Conservation (phyloP, 1,284 basidiomycete genomes). For the Phenoliferia sp. region DNA sequence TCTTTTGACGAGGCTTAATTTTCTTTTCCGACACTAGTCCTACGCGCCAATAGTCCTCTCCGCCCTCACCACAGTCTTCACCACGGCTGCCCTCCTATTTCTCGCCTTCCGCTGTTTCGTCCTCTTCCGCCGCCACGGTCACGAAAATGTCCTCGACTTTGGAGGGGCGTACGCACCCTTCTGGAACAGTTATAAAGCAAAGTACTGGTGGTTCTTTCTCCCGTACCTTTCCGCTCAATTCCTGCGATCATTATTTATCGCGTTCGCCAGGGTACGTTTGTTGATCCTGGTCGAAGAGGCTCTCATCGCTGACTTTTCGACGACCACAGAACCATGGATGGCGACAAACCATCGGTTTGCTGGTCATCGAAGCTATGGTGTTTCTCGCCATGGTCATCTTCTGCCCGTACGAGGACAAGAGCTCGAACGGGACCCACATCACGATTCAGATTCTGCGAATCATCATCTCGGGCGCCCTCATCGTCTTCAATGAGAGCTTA, state of each 20-base stretch:
- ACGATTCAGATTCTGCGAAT: constrained; percentile 62
- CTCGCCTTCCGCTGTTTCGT: constrained; percentile 44
- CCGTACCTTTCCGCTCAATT: constrained; percentile 45
- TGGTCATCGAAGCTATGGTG: constrained; percentile 62
- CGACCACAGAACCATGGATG: constrained; percentile 50
- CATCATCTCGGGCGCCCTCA: constrained; percentile 57
- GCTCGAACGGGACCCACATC: constrained; percentile 46
- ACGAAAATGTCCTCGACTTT: constrained; percentile 41
- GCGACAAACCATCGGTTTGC: constrained; percentile 64
- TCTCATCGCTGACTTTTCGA: neutral
- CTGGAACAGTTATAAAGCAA: constrained; percentile 43
- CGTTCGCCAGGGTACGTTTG: constrained; percentile 54
- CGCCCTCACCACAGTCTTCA: constrained; percentile 55
- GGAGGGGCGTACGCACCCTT: constrained; percentile 46
- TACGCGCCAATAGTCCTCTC: constrained; percentile 68
- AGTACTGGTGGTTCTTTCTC: constrained; percentile 45
- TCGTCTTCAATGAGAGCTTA: constrained; percentile 62
- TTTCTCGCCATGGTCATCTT: constrained; percentile 55
- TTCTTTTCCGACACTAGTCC: constrained; percentile 52
- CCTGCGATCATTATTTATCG: constrained; percentile 63
- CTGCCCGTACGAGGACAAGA: constrained; percentile 49
- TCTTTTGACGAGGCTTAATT: neutral
- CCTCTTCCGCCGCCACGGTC: constrained; percentile 33
- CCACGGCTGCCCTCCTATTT: constrained; percentile 51
- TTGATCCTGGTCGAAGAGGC: neutral